Evolutionary conservation across 2,329 filamentous ascomycete species (phyloP).

Genomic region (Pseudonectria foliicola): DNA sequence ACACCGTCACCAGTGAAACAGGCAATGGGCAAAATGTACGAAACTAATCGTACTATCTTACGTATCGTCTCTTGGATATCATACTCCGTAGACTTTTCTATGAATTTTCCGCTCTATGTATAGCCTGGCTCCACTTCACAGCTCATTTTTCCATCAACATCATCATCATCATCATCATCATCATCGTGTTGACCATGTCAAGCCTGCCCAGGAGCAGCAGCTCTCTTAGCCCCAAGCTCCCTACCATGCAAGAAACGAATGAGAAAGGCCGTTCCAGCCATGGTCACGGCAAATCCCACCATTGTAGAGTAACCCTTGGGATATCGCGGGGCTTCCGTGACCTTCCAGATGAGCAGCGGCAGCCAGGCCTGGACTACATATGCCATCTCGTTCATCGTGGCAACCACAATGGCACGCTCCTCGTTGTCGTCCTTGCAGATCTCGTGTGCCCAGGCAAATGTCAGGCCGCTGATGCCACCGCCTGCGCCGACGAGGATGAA

Average conservation of each 20-base stretch:
- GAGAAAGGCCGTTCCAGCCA: conserved; percentile 44
- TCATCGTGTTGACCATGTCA: too few relatives aligned
- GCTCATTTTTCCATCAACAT: too few relatives aligned
- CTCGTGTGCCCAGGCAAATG: conserved; percentile 43
- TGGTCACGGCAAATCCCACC: conserved; percentile 36
- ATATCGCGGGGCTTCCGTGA: conserved; percentile 54
- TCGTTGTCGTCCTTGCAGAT: conserved; percentile 49
- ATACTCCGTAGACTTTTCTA: too few relatives aligned
- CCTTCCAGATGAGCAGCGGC: conserved; percentile 59
- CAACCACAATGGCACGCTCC: conserved; percentile 59
- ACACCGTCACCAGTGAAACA: too few relatives aligned
- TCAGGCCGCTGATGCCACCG: conserved; percentile 38
- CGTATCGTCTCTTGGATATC: too few relatives aligned
- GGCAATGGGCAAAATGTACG: too few relatives aligned
- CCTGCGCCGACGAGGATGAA: conserved; percentile 50
- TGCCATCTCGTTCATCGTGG: conserved; percentile 61
- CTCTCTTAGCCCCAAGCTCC: conserved; percentile 24
- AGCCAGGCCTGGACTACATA: conserved; percentile 66
- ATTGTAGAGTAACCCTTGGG: conserved; percentile 54
- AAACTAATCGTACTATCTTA: too few relatives aligned
- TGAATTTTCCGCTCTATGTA: too few relatives aligned
- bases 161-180: too few relatives aligned
- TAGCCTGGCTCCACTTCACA: too few relatives aligned
- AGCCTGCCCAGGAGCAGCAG: conserved; percentile 2
- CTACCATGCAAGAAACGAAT: conserved; percentile 39